phyloP scores from a whole-genome alignment of 371 early-diverging fungal genomes.

The Mucor irregularis region DNA sequence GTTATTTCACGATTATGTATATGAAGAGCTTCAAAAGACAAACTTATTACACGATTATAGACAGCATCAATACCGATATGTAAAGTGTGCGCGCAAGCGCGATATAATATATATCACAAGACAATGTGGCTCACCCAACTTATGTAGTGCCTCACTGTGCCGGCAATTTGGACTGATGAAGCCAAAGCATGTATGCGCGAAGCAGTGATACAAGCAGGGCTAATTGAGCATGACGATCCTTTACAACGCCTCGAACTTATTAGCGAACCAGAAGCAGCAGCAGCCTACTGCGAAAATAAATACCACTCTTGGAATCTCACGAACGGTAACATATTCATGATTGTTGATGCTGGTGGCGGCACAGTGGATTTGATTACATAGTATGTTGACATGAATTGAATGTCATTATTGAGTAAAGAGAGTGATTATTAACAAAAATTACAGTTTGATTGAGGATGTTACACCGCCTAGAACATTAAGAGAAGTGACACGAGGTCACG shows the following conservation, averaged over 20 bases:
- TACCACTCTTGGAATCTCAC: slow-evolving; percentile 43
- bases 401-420: too few relatives aligned
- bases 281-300: slow-evolving; percentile 50
- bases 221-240: slow-evolving; percentile 41
- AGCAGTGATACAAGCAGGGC: slow-evolving; percentile 43
- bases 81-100: too few relatives aligned
- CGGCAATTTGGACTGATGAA: slow-evolving; percentile 55
- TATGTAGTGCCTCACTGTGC: slow-evolving; percentile 45
- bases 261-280: slow-evolving; percentile 54
- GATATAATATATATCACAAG: too few relatives aligned
- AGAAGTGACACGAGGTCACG: slow-evolving; percentile 61
- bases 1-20: slow-evolving; percentile 54
- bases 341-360: slow-evolving; percentile 53
- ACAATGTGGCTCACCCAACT: too few relatives aligned
- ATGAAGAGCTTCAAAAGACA: slow-evolving; percentile 50
- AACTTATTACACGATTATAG: slow-evolving; percentile 26
- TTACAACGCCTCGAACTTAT: slow-evolving; percentile 43
- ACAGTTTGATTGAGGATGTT: slow-evolving; percentile 5
- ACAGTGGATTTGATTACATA: slow-evolving; percentile 38
- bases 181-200: slow-evolving; percentile 51
- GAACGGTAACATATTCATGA: slow-evolving; percentile 52
- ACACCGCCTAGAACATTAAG: slow-evolving; percentile 35
- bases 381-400: slow-evolving; percentile 8
- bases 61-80: slow-evolving; percentile 43
- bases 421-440: background rate